A percentile compares a stretch with the other conserved stretches of the same genome.
phyloP scores from a whole-genome alignment of 805 yeast genomes.

The Kazachstania psychrophila region DNA sequence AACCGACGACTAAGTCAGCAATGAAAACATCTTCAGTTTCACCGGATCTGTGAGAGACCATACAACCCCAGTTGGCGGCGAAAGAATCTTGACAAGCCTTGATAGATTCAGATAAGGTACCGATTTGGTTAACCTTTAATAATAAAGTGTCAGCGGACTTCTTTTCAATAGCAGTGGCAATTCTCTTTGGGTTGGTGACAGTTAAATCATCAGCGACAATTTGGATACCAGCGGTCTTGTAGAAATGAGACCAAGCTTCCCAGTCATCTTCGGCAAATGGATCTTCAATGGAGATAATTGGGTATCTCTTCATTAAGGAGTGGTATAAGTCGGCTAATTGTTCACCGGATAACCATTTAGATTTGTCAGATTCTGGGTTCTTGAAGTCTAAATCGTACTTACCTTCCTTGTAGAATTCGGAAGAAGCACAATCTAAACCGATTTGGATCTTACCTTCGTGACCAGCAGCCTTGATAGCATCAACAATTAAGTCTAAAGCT shows the following conservation, averaged over 20 bases:
- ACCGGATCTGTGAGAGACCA: conserved; percentile 99
- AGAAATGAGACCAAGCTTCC: conserved; percentile 94
- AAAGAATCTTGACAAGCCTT: conserved; percentile 93
- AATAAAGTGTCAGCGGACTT: conserved; percentile 91
- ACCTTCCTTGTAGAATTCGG: conserved; percentile 96
- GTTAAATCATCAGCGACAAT: conserved; percentile 98
- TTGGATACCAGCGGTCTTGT: conserved; percentile 66
- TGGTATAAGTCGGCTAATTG: conserved; percentile 80
- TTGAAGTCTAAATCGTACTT: conserved; percentile 97
- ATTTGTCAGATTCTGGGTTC: conserved; percentile 84
- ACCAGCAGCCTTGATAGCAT: conserved; percentile 88
- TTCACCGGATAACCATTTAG: conserved; percentile 86
- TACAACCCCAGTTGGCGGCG: conserved; percentile 98
- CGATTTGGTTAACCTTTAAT: conserved; percentile 98
- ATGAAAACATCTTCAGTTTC: conserved; percentile 98
- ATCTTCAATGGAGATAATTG: conserved; percentile 97
- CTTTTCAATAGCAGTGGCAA: conserved; percentile 91
- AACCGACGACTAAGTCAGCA: conserved; percentile 96
- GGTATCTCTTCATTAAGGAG: conserved; percentile 76
- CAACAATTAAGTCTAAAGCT: conserved; percentile 89
- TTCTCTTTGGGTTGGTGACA: conserved; percentile 94
- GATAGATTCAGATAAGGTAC: conserved; percentile 92
- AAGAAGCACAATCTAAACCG: conserved; percentile 94
- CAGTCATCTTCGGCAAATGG: conserved; percentile 99
- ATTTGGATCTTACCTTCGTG: conserved; percentile 87